These are phyloP conservation scores for Fusarium graminum DNA, from an alignment of 2,329 filamentous ascomycete species.

Conservation along the genomic window DNA sequence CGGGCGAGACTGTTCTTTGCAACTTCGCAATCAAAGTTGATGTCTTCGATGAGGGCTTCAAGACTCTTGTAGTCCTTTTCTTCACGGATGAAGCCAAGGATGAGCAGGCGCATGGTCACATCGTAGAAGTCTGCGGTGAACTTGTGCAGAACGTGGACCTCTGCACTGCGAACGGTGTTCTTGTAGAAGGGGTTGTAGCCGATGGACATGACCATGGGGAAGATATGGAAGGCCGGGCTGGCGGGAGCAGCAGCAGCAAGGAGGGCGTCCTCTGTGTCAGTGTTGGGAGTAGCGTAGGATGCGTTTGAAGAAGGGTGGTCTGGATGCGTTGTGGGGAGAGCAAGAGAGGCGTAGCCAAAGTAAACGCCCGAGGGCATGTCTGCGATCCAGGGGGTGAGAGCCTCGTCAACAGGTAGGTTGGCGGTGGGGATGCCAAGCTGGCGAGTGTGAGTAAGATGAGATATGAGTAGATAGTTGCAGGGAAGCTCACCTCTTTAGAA, in stretches of 20 bases:
- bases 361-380: slow-evolving; percentile 85
- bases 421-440: slow-evolving; percentile 96
- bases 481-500: slow-evolving; percentile 80
- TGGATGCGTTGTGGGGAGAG: slow-evolving; percentile 65
- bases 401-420: slow-evolving; percentile 82
- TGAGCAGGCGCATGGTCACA: slow-evolving; percentile 79
- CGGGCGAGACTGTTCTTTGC: slow-evolving; percentile 79
- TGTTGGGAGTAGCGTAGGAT: slow-evolving; percentile 21
- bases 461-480: background rate
- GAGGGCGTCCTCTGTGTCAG: slow-evolving; percentile 32
- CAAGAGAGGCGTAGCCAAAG: slow-evolving; percentile 89
- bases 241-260: slow-evolving; percentile 23
- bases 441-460: slow-evolving; percentile 7
- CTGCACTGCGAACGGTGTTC: slow-evolving; percentile 86
- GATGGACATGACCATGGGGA: slow-evolving; percentile 92
- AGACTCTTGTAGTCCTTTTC: slow-evolving; percentile 89
- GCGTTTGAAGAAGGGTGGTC: slow-evolving; percentile 49
- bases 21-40: slow-evolving; percentile 88
- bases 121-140: slow-evolving; percentile 90
- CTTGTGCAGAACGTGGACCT: slow-evolving; percentile 87
- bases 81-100: slow-evolving; percentile 88
- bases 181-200: slow-evolving; percentile 99
- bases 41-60: slow-evolving; percentile 89
- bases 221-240: slow-evolving; percentile 61
- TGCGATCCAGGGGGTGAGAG: slow-evolving; percentile 70